These are phyloP conservation scores for Aspergillus incahuasiensis DNA, from an alignment of 495 filamentous ascomycete species.

Conservation along the genomic window DNA sequence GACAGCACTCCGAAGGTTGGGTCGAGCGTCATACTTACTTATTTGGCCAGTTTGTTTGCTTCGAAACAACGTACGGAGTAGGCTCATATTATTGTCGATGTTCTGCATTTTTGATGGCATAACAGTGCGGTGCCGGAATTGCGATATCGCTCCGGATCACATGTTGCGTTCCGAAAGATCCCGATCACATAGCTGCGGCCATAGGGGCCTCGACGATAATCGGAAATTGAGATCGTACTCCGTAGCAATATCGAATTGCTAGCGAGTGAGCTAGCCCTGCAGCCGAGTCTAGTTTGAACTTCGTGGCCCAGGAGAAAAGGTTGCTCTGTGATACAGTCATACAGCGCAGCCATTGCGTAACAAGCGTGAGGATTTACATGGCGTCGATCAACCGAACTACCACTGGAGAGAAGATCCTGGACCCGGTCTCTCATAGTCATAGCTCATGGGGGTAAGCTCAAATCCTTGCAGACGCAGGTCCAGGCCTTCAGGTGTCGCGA, in stretches of 20 bases:
- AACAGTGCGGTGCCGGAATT: conserved; percentile 7
- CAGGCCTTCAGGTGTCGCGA: not conserved
- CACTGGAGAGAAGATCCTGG: not conserved
- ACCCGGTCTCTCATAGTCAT: not conserved
- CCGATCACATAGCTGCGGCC: conserved; percentile 1
- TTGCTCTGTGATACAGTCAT: not conserved
- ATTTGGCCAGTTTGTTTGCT: not conserved
- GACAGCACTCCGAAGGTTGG: not conserved
- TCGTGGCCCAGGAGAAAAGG: not conserved
- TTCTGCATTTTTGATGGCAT: not conserved
- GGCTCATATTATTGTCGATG: too few relatives aligned
- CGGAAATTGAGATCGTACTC: not conserved
- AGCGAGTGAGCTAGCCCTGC: not conserved
- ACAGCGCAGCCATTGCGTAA: not conserved
- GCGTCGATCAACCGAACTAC: conserved; percentile 2
- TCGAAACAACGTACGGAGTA: not conserved
- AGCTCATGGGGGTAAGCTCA: not conserved
- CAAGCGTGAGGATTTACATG: not conserved
- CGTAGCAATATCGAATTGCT: not conserved
- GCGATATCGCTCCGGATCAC: conserved; percentile 15
- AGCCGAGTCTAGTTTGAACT: not conserved
- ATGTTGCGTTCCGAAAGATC: conserved; percentile 13
- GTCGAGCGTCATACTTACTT: not conserved
- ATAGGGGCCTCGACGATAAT: not conserved
- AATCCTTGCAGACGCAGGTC: not conserved